Evolutionary conservation across 495 filamentous ascomycete genomes (phyloP).

Genomic region (Daldinia vernicosa): DNA sequence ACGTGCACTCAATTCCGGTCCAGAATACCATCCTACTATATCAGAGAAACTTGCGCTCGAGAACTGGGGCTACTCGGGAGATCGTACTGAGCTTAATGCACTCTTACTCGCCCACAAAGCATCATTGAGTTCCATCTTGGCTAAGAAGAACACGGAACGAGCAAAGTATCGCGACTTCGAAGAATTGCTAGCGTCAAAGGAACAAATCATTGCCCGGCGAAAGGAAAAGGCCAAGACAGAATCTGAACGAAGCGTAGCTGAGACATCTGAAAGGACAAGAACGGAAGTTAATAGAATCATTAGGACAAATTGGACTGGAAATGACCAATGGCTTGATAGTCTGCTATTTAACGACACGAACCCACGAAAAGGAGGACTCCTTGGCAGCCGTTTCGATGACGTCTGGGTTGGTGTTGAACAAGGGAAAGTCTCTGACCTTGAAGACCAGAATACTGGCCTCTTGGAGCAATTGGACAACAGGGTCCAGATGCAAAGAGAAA

Average conservation of each 20-base stretch:
- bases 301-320: conserved; percentile 77
- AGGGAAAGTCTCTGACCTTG: conserved; percentile 62
- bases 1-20: conserved; percentile 48
- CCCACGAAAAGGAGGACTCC: conserved; percentile 66
- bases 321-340: conserved; percentile 71
- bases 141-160: conserved; percentile 64
- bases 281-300: conserved; percentile 61
- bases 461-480: conserved; percentile 70
- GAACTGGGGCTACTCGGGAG: conserved; percentile 63
- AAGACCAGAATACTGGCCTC: conserved; percentile 56
- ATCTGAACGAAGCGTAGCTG: conserved; percentile 21
- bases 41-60: conserved; percentile 72
- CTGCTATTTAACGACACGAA: conserved; percentile 71
- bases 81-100: conserved; percentile 68
- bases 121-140: conserved; percentile 63
- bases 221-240: conserved; percentile 52
- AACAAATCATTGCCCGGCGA: conserved; percentile 52
- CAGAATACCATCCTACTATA: conserved; percentile 50
- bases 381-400: conserved; percentile 70
- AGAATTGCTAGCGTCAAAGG: conserved; percentile 63
- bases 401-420: conserved; percentile 70
- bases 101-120: conserved; percentile 77
- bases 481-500: conserved; percentile 66
- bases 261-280: conserved; percentile 52
- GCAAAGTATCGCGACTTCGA: conserved; percentile 65